A percentile compares a stretch with the other conserved stretches of the same genome.
Conservation (phyloP, 2,329 filamentous ascomycete genomes). For the Herpomyces periplanetae region DNA sequence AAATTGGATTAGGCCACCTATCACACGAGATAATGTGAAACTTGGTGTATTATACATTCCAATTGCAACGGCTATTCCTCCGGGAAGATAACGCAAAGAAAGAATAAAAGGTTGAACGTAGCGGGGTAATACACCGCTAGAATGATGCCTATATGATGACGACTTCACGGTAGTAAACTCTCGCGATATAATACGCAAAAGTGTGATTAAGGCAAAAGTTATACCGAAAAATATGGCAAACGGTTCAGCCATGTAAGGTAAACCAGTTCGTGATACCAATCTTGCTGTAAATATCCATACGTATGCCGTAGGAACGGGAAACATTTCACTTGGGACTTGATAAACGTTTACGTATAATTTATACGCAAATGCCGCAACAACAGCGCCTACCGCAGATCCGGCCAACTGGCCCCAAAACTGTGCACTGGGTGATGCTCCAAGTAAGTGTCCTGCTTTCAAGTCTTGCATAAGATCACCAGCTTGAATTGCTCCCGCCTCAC, state of each 20-base stretch:
- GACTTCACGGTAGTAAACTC: conserved; percentile 1
- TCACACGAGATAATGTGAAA: conserved; percentile 56
- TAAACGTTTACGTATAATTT: conserved; percentile 68
- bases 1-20: conserved; percentile 35
- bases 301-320: conserved; percentile 72
- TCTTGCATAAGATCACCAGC: conserved; percentile 91
- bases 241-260: conserved; percentile 44
- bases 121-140: no score
- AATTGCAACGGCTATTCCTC: conserved; percentile 78
- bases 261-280: conserved; percentile 53
- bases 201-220: conserved; percentile 30
- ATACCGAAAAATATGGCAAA: conserved; percentile 34
- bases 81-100: conserved; percentile 37
- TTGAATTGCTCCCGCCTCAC: conserved; percentile 50
- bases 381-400: conserved; percentile 43
- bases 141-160: conserved; percentile 1
- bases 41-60: conserved; percentile 93
- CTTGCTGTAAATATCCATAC: conserved; percentile 93
- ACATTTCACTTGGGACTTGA: conserved; percentile 45
- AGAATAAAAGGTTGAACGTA: no score
- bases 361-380: conserved; percentile 57
- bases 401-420: conserved; percentile 93
- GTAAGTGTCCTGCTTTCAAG: conserved; percentile 67
- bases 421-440: conserved; percentile 64
- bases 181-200: conserved; percentile 18